Conservation (phyloP, 2,329 filamentous ascomycete species). For the Pseudohalonectria lignicola region DNA sequence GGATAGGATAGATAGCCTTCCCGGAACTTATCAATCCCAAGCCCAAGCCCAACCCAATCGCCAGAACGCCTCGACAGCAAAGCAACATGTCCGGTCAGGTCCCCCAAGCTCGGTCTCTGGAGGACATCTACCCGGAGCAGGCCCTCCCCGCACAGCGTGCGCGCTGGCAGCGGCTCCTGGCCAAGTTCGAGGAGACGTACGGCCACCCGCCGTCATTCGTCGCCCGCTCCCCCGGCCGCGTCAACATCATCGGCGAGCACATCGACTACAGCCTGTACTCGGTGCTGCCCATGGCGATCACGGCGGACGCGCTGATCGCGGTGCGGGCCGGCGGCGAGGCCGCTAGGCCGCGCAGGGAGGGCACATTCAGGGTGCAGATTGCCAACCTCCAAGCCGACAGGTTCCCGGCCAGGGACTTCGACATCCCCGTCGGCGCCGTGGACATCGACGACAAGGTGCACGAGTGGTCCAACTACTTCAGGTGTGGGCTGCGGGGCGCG, state of each 20-base stretch:
- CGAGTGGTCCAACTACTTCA: constrained; percentile 99
- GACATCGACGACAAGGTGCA: constrained; percentile 73
- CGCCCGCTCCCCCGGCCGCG: constrained; percentile 80
- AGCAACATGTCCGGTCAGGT: constrained; percentile 46
- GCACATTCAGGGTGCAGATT: constrained; percentile 59
- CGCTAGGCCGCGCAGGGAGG: constrained; percentile 31
- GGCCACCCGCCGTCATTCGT: constrained; percentile 67
- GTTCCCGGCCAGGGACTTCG: constrained; percentile 67
- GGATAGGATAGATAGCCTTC: no score
- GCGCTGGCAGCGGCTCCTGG: constrained; percentile 66
- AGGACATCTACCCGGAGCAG: constrained; percentile 74
- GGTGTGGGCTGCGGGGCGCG: constrained; percentile 76
- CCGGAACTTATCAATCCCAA: no score
- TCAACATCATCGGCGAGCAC: constrained; percentile 98
- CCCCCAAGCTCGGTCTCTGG: constrained; percentile 62
- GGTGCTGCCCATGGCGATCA: constrained; percentile 91
- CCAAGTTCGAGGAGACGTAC: constrained; percentile 60
- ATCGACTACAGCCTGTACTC: constrained; percentile 98
- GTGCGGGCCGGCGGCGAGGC: constrained; percentile 44
- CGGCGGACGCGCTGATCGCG: constrained; percentile 81
- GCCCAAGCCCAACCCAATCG: no score
- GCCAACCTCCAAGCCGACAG: constrained; percentile 67
- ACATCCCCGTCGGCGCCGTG: constrained; percentile 50
- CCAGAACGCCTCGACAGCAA: no score
- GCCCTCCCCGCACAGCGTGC: constrained; percentile 54